phyloP scores from a whole-genome alignment of 2,329 filamentous ascomycete genomes.

The Colletotrichum graminicola region DNA sequence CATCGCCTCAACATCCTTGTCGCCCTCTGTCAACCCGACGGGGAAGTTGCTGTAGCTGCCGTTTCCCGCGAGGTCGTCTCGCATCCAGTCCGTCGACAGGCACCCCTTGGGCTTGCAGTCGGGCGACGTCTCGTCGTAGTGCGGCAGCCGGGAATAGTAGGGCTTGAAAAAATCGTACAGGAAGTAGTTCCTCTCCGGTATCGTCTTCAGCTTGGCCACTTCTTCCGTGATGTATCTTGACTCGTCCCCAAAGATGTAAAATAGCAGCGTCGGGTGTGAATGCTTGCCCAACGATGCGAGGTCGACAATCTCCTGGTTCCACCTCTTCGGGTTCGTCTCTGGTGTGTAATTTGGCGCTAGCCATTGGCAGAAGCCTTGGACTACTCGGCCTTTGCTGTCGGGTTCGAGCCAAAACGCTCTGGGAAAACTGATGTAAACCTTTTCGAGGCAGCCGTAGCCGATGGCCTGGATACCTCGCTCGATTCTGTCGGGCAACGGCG shows the following conservation, averaged over 20 bases:
- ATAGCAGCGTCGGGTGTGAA: slow-evolving; percentile 85
- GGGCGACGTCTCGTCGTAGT: slow-evolving; percentile 67
- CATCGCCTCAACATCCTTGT: slow-evolving; percentile 77
- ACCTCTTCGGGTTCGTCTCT: slow-evolving; percentile 71
- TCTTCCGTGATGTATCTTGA: slow-evolving; percentile 65
- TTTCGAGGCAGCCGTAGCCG: slow-evolving; percentile 79
- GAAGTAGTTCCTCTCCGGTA: slow-evolving; percentile 63
- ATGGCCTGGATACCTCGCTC: slow-evolving; percentile 72
- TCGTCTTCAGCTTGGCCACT: slow-evolving; percentile 56
- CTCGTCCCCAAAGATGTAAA: slow-evolving; percentile 80
- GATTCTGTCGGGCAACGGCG: slow-evolving; percentile 68
- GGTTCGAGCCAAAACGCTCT: slow-evolving; percentile 76
- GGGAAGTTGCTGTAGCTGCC: slow-evolving; percentile 92
- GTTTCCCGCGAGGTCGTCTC: slow-evolving; percentile 82
- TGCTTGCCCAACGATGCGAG: slow-evolving; percentile 74
- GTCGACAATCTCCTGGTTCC: slow-evolving; percentile 84
- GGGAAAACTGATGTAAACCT: slow-evolving; percentile 79
- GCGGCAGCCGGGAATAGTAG: slow-evolving; percentile 81
- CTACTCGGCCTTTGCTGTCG: slow-evolving; percentile 56
- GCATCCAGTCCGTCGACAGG: slow-evolving; percentile 81
- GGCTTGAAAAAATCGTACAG: slow-evolving; percentile 79
- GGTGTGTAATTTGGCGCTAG: slow-evolving; percentile 76
- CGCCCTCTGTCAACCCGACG: slow-evolving; percentile 76
- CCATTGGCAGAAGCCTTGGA: slow-evolving; percentile 81
- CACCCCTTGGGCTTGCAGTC: slow-evolving; percentile 73